Evolutionary conservation across 1,284 basidiomycete species (phyloP).

Genomic region (Microbotryomycetes sp.): DNA sequence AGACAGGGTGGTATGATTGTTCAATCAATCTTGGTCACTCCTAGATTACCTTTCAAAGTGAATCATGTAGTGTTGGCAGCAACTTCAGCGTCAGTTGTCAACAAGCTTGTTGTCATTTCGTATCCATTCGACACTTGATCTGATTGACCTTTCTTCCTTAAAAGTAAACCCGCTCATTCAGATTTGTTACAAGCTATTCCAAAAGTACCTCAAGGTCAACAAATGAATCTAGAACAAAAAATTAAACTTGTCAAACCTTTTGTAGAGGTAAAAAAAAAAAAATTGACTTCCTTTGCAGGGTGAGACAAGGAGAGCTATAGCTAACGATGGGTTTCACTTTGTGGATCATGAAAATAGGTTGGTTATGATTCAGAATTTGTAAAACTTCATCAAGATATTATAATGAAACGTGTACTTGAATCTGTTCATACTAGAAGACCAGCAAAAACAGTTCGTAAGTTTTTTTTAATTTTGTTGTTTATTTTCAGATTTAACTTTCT

Average conservation of each 20-base stretch:
- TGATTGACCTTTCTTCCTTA: not conserved
- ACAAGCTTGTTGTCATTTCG: not conserved
- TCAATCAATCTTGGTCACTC: conserved; percentile 12
- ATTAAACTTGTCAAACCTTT: conserved; percentile 23
- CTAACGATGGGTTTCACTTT: not conserved
- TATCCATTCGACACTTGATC: not conserved
- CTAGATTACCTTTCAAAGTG: conserved; percentile 20
- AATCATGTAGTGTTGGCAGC: conserved; percentile 22
- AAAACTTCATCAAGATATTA: not conserved
- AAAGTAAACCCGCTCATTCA: conserved; percentile 28
- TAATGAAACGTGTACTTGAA: not conserved
- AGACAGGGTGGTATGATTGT: conserved; percentile 30
- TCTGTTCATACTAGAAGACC: conserved; percentile 4
- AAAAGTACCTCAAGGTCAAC: not conserved
- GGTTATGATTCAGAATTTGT: conserved; percentile 21
- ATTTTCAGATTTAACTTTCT: not conserved
- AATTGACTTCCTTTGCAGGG: too few relatives aligned
- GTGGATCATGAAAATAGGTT: not conserved
- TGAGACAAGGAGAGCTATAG: not conserved
- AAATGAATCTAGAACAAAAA: conserved; percentile 23
- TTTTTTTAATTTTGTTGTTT: not conserved
- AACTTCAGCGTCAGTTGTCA: conserved; percentile 18
- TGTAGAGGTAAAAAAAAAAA: conserved; percentile 18
- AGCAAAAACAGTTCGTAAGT: not conserved
- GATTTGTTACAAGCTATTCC: conserved; percentile 29